A percentile compares a stretch with the other conserved stretches of the same genome.
phyloP scores from a whole-genome alignment of 1,284 basidiomycete species.

The Puccinia polysora region DNA sequence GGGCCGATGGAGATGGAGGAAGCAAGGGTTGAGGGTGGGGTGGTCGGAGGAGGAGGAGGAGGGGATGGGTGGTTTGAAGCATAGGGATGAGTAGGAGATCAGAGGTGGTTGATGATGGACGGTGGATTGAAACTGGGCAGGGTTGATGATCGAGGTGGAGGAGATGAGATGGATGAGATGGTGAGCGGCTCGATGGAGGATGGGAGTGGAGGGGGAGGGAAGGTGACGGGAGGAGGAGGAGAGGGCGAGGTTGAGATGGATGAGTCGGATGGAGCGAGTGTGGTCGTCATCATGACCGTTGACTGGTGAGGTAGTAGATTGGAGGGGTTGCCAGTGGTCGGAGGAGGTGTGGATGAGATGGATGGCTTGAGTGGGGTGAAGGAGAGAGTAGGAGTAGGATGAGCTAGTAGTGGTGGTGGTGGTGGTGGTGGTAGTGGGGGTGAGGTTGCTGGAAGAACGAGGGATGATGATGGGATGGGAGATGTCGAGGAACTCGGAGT shows the following conservation, averaged over 20 bases:
- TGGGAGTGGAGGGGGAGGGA: neutral
- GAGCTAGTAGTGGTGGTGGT: neutral
- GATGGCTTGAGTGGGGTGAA: neutral
- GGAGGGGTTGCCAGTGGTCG: no score
- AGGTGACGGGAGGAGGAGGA: neutral
- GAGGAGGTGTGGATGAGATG: neutral
- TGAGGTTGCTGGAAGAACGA: neutral
- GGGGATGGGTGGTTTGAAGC: neutral
- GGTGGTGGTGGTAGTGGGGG: neutral
- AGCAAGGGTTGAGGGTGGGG: no score
- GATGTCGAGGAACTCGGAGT: conserved; percentile 49
- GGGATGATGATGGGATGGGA: neutral
- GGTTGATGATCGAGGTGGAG: neutral
- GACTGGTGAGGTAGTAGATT: neutral
- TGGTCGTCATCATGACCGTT: neutral
- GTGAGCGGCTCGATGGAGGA: neutral
- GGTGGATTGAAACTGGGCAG: neutral
- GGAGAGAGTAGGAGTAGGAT: neutral
- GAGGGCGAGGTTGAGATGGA: conserved; percentile 24
- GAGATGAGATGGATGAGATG: neutral
- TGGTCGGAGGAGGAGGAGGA: no score
- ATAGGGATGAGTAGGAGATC: conserved; percentile 21
- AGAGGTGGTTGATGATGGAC: neutral
- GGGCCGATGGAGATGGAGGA: conserved; percentile 14
- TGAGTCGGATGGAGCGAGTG: neutral